A percentile compares a stretch with the other conserved stretches of the same genome.
These are phyloP conservation scores for Venturia oleaginea DNA, from an alignment of 2,329 filamentous ascomycete genomes.

Conservation along the genomic window DNA sequence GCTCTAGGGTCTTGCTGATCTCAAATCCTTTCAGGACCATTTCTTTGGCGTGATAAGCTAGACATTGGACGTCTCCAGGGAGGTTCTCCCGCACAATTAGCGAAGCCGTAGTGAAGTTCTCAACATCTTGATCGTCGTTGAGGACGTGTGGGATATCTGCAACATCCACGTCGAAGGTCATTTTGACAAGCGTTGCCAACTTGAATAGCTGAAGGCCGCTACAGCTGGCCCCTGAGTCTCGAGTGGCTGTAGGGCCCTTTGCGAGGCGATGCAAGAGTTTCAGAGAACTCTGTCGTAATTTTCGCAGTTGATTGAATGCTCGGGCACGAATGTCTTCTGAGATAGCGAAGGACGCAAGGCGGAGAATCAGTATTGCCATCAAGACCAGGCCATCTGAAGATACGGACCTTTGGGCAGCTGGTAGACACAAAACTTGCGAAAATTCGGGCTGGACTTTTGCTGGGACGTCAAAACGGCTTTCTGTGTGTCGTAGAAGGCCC, in stretches of 20 bases:
- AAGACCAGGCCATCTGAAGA: neutral
- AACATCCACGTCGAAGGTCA: slow-evolving; percentile 1
- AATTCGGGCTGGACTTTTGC: neutral
- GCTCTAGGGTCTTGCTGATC: neutral
- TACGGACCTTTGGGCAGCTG: neutral
- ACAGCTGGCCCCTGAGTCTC: neutral
- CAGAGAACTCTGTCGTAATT: neutral
- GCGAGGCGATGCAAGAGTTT: neutral
- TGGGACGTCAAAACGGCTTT: neutral
- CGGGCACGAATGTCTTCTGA: neutral
- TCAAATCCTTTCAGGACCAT: neutral
- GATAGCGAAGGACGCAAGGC: neutral
- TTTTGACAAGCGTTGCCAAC: neutral
- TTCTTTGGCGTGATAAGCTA: neutral
- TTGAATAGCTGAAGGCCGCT: neutral
- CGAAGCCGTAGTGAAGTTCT: neutral
- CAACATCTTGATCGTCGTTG: neutral
- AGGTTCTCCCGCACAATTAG: neutral
- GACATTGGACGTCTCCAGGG: neutral
- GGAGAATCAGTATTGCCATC: neutral
- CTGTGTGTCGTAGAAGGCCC: neutral
- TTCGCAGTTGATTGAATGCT: neutral
- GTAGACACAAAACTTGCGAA: neutral
- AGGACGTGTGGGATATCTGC: neutral
- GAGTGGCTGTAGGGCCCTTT: neutral